phyloP scores from a whole-genome alignment of 345 rosid species.

The Durio zibethinus region DNA sequence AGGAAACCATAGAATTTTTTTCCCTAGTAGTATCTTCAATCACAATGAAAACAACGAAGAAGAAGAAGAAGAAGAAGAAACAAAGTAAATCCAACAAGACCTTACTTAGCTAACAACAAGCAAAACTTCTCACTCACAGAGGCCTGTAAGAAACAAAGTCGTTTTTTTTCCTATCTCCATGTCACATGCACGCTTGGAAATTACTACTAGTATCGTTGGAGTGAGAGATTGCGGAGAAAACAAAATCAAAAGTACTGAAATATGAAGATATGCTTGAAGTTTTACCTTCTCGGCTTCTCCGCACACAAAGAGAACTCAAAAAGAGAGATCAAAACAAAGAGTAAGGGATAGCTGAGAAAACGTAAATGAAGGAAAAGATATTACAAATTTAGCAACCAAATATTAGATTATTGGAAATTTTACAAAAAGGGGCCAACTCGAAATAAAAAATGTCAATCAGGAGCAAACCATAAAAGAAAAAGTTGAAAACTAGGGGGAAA shows the following conservation, averaged over 20 bases:
- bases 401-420: background rate
- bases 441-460: slow-evolving; percentile 1
- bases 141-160: background rate
- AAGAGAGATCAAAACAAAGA: slow-evolving; percentile 11
- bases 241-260: background rate
- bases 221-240: background rate
- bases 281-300: slow-evolving; percentile 23
- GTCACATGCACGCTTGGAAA: background rate
- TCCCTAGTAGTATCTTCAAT: background rate
- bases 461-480: slow-evolving; percentile 4
- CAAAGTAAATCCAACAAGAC: slow-evolving; percentile 3
- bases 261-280: slow-evolving; percentile 2
- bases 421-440: background rate
- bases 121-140: background rate
- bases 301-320: slow-evolving; percentile 16
- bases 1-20: background rate
- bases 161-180: background rate
- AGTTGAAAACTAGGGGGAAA: background rate
- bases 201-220: background rate
- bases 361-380: slow-evolving; percentile 5
- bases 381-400: background rate
- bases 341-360: background rate
- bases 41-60: slow-evolving; percentile 4
- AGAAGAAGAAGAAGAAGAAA: background rate
- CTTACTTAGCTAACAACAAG: background rate